Evolutionary conservation across 768 basidiomycete genomes (phyloP), one percentile per base, ranked within the genome.

Genomic region (Tricholoma saponaceum): DNA sequence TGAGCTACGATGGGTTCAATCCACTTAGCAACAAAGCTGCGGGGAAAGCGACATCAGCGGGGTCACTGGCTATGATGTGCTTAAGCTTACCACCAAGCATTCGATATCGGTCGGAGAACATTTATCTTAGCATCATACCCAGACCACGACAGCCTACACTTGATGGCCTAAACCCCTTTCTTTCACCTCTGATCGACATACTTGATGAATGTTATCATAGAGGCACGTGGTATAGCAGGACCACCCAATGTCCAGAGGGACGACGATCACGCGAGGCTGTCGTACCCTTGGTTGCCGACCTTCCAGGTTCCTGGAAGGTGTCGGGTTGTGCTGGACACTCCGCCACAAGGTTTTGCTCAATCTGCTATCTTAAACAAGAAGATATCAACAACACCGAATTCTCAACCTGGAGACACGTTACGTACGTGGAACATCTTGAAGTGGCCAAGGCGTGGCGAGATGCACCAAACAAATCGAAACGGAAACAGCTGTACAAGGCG

Each of bases 1-100:
- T 77, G 0, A 55, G 62, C 20, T 41, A 69, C 7, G 72, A 78
- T 55, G 70, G 65, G 44, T 76, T 76, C 66, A 75, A 76, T 52
- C 69, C 71, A 0, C 56, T 61, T 12, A 62, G 62, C 1, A 73
- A 69, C 58, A 65, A 60, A 12, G 12, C 56, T 2, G 49, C 58
- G 1, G 69, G 71, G 1, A 68, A 69, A 23, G 56, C 50, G 2
- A 55, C 56, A 0, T 74, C 69, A 2, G 54, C 66, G 8, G 72
- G 73, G 2, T 58, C 66, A 1, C 69, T 73, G 12, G 70, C 68
- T 30, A 55, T 76, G 50, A 62, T 66, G 2, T 74, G 74, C 56
- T 47, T 74, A 16, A 76, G 74, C 54, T 64, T 76, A 3, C 76
- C 76, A 3, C 55, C 58, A 2, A 39, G 57, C 8, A 16, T 72